A percentile compares a stretch with the other conserved stretches of the same genome.
Evolutionary conservation across 2,329 filamentous ascomycete genomes (phyloP).

Genomic region (Penicillium sp.): DNA sequence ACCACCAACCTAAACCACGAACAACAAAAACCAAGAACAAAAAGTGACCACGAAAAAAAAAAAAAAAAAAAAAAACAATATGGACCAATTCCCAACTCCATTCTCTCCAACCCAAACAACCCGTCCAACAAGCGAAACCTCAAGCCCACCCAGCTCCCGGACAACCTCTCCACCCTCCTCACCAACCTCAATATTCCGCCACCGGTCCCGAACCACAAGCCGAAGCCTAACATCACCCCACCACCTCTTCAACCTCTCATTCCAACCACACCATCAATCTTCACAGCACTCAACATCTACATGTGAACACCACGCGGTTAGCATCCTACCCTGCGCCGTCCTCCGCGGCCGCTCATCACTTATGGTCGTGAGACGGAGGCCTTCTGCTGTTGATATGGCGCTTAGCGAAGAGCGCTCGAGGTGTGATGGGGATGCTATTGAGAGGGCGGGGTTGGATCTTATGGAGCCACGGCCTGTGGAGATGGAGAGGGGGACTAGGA

Average conservation of each 20-base stretch:
- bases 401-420: slow-evolving; percentile 45
- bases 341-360: slow-evolving; percentile 32
- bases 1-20: background rate
- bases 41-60: background rate
- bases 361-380: slow-evolving; percentile 41
- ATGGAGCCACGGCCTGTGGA: slow-evolving; percentile 49
- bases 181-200: slow-evolving; percentile 14
- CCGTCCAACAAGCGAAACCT: slow-evolving; percentile 19
- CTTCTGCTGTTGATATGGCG: slow-evolving; percentile 46
- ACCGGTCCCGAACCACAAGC: background rate
- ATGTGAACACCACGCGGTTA: slow-evolving; percentile 4
- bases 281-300: background rate
- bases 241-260: slow-evolving; percentile 22
- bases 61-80: slow-evolving; percentile 8
- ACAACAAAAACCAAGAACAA: slow-evolving; percentile 1
- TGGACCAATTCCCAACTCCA: slow-evolving; percentile 25
- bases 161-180: slow-evolving; percentile 28
- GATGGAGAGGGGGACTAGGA: slow-evolving; percentile 8
- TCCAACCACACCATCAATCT: slow-evolving; percentile 18
- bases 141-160: slow-evolving; percentile 25
- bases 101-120: slow-evolving; percentile 34
- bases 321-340: slow-evolving; percentile 29
- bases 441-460: slow-evolving; percentile 43
- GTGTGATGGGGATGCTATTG: slow-evolving; percentile 39
- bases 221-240: slow-evolving; percentile 8